These are phyloP conservation scores for Fusarium succisae DNA, from an alignment of 2,329 filamentous ascomycete species.

Conservation along the genomic window DNA sequence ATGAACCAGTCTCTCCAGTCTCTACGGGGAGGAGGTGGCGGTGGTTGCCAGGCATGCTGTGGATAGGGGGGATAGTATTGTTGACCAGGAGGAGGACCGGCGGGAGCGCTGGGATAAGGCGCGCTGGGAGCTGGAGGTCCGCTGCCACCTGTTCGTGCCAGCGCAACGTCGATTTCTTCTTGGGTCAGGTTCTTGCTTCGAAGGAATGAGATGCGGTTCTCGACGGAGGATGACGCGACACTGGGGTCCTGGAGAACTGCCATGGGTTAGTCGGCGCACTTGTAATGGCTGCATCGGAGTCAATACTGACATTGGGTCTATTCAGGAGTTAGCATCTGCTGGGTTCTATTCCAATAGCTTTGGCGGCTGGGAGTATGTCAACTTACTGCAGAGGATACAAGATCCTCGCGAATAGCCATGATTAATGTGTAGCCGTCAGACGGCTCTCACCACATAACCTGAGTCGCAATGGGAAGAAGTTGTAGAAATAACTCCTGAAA, in stretches of 20 bases:
- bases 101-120: slow-evolving; percentile 56
- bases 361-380: slow-evolving; percentile 4
- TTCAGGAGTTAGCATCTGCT: slow-evolving; percentile 30
- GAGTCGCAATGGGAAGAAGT: slow-evolving; percentile 11
- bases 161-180: slow-evolving; percentile 89
- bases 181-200: slow-evolving; percentile 97
- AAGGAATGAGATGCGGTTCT: slow-evolving; percentile 91
- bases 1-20: slow-evolving; percentile 99
- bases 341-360: neutral
- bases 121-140: slow-evolving; percentile 53
- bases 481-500: neutral
- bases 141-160: slow-evolving; percentile 77
- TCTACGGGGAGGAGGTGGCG: slow-evolving; percentile 73
- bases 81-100: slow-evolving; percentile 55
- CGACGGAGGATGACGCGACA: slow-evolving; percentile 87
- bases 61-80: slow-evolving; percentile 60
- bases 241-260: slow-evolving; percentile 93
- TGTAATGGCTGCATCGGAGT: neutral
- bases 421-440: slow-evolving; percentile 36
- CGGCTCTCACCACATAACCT: slow-evolving; percentile 40
- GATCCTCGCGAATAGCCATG: slow-evolving; percentile 93
- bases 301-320: slow-evolving; percentile 55
- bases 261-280: slow-evolving; percentile 31
- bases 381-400: slow-evolving; percentile 82
- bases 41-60: slow-evolving; percentile 66